A percentile compares a stretch with the other conserved stretches of the same genome.
Conservation (phyloP, 2,329 filamentous ascomycete genomes). For the Hypomyces perniciosus region DNA sequence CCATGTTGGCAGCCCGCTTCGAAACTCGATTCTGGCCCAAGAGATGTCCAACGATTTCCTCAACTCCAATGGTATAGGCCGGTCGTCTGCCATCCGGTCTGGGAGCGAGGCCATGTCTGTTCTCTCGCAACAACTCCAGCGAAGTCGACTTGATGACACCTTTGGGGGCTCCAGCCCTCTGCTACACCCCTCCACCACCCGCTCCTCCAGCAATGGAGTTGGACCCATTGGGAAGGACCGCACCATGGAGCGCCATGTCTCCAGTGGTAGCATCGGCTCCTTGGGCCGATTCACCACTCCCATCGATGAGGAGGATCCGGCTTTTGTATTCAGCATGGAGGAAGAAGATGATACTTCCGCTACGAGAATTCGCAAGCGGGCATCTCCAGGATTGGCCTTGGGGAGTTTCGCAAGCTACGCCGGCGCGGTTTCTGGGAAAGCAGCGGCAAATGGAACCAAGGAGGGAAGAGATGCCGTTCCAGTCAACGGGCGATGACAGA, state of each 20-base stretch:
- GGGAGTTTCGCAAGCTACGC: slow-evolving; percentile 38
- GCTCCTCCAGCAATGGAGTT: slow-evolving; percentile 33
- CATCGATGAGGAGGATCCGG: slow-evolving; percentile 59
- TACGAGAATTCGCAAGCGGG: slow-evolving; percentile 42
- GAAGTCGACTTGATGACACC: slow-evolving; percentile 48
- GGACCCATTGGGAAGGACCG: slow-evolving; percentile 37
- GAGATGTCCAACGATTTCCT: slow-evolving; percentile 36
- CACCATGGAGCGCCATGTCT: slow-evolving; percentile 51
- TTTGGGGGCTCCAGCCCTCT: slow-evolving; percentile 40
- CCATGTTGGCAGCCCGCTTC: slow-evolving; percentile 59
- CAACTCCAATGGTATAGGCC: slow-evolving; percentile 32
- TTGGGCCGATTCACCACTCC: slow-evolving; percentile 56
- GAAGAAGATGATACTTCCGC: slow-evolving; percentile 50
- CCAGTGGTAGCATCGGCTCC: slow-evolving; percentile 52
- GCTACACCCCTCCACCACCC: slow-evolving; percentile 44
- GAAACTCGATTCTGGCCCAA: slow-evolving; percentile 55
- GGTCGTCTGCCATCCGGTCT: slow-evolving; percentile 34
- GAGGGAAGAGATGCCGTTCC: slow-evolving; percentile 23
- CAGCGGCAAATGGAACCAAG: slow-evolving; percentile 23
- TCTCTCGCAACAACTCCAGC: slow-evolving; percentile 57
- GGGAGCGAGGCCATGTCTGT: slow-evolving; percentile 50
- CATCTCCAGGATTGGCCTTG: slow-evolving; percentile 38
- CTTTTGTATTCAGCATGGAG: slow-evolving; percentile 62
- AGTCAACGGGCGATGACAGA: slow-evolving; percentile 27
- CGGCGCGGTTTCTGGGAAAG: slow-evolving; percentile 27